Conservation (phyloP, 495 filamentous ascomycete species). For the Aspergillus mulundensis region DNA sequence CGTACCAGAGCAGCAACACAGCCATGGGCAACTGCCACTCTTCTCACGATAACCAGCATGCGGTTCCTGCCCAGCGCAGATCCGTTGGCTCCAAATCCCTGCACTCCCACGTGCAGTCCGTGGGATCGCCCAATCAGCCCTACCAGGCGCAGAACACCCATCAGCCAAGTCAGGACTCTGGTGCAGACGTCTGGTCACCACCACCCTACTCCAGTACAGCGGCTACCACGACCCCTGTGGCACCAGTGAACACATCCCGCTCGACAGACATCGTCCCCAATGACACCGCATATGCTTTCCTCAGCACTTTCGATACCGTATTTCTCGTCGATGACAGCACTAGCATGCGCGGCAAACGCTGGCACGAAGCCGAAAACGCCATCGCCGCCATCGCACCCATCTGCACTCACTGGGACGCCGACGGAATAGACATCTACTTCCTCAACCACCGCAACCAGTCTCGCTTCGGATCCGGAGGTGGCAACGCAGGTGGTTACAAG, state of each 20-base stretch:
- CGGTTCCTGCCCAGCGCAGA: neutral
- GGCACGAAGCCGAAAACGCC: conserved; percentile 70
- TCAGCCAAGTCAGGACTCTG: conserved; percentile 7
- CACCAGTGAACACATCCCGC: neutral
- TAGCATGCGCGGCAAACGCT: conserved; percentile 76
- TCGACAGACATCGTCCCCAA: neutral
- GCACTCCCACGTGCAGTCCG: neutral
- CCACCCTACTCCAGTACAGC: conserved; percentile 29
- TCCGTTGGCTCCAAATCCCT: conserved; percentile 1
- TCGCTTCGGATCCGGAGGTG: conserved; percentile 1
- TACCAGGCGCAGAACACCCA: neutral
- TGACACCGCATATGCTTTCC: conserved; percentile 67
- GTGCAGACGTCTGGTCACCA: conserved; percentile 22
- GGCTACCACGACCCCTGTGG: neutral
- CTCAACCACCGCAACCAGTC: conserved; percentile 57
- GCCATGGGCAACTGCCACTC: conserved; percentile 13
- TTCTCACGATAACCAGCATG: neutral
- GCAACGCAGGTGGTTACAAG: conserved; percentile 44
- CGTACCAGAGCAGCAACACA: neutral
- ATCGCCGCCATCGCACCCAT: conserved; percentile 78
- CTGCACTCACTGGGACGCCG: conserved; percentile 74
- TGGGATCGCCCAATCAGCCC: neutral
- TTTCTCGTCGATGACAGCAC: conserved; percentile 93
- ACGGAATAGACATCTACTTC: conserved; percentile 96
- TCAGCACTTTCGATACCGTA: conserved; percentile 81